A percentile compares a stretch with the other conserved stretches of the same genome.
These are phyloP conservation scores for carrot (Daucus carota) DNA, from an alignment of 129 eudicot genomes.

Conservation along the genomic window DNA sequence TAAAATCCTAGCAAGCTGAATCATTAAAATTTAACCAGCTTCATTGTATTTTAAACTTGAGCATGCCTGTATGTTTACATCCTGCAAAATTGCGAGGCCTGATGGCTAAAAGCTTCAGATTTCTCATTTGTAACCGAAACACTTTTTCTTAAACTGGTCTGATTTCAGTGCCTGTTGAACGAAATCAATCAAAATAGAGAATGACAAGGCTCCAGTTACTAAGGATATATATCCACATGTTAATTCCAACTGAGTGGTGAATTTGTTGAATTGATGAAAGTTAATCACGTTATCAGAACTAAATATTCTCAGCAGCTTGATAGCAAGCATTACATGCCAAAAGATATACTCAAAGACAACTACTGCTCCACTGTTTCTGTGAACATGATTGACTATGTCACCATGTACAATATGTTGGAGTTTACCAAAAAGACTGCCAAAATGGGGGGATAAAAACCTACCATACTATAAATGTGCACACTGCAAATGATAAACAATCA, in stretches of 20 bases:
- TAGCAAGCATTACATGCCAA: background rate
- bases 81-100: background rate
- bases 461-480: background rate
- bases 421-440: background rate
- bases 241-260: background rate
- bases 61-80: background rate
- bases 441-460: too few species aligned
- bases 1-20: slow-evolving; percentile 22
- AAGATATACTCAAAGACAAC: background rate
- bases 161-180: background rate
- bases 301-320: background rate
- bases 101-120: background rate
- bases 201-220: background rate
- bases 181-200: background rate
- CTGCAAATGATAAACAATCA: background rate
- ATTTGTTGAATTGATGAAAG: background rate
- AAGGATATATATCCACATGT: background rate
- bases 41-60: background rate
- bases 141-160: background rate
- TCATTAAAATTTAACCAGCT: background rate
- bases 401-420: background rate
- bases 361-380: background rate
- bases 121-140: background rate
- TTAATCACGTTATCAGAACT: background rate
- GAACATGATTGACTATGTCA: background rate